Conservation (phyloP, 2,329 filamentous ascomycete species). For the Aspergillus sp. region DNA sequence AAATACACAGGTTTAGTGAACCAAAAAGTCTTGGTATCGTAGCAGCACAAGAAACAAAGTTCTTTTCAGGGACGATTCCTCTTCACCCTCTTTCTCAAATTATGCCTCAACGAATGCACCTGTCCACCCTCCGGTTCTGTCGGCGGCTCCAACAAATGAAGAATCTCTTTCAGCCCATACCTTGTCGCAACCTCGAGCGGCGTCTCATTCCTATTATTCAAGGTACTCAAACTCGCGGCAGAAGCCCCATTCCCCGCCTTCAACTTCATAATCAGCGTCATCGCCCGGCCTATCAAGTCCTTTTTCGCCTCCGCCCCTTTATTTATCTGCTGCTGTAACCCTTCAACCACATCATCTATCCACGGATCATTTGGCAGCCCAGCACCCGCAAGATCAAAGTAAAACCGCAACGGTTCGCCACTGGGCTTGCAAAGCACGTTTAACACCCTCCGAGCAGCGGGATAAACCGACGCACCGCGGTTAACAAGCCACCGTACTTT, state of each 20-base stretch:
- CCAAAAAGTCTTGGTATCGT: background rate
- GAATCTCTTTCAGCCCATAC: background rate
- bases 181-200: background rate
- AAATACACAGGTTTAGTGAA: background rate
- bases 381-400: background rate
- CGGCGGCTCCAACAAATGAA: background rate
- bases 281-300: background rate
- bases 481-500: background rate
- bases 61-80: no score
- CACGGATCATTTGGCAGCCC: background rate
- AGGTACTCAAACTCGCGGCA: background rate
- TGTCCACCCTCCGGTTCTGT: no score
- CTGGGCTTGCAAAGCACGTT: background rate
- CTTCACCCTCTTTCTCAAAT: background rate
- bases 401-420: background rate
- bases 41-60: no score
- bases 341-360: background rate
- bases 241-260: background rate
- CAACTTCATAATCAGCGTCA: background rate
- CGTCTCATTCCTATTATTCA: background rate
- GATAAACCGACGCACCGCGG: accelerated
- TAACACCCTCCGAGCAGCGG: background rate
- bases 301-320: background rate
- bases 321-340: background rate
- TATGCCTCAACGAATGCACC: no score